A percentile compares a stretch with the other conserved stretches of the same genome.
These are phyloP conservation scores for Penicillium silybi DNA, from an alignment of 495 filamentous ascomycete species.

Conservation along the genomic window DNA sequence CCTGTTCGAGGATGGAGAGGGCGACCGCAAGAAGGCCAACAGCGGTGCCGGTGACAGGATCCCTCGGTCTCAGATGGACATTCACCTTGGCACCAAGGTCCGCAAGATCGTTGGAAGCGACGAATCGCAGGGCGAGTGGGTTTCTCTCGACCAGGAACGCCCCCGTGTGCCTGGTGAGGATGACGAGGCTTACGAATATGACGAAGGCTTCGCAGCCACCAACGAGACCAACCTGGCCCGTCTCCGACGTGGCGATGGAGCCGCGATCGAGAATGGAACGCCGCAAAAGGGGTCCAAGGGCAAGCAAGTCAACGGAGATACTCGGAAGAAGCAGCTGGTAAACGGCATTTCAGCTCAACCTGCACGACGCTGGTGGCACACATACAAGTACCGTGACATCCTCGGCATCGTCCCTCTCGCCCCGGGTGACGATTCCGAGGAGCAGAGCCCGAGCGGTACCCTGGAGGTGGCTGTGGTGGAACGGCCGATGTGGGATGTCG, in stretches of 20 bases:
- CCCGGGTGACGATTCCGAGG: slow-evolving; percentile 16
- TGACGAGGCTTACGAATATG: slow-evolving; percentile 43
- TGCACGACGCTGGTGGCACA: slow-evolving; percentile 61
- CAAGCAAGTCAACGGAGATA: slow-evolving; percentile 7
- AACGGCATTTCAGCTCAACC: slow-evolving; percentile 19
- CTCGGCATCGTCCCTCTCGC: slow-evolving; percentile 77
- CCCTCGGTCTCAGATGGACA: slow-evolving; percentile 49
- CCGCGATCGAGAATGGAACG: slow-evolving; percentile 33
- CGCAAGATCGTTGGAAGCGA: slow-evolving; percentile 41
- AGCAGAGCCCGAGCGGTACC: slow-evolving; percentile 26
- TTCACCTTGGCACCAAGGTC: slow-evolving; percentile 58
- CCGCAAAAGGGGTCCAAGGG: slow-evolving; percentile 25
- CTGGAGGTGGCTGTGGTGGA: slow-evolving; percentile 86
- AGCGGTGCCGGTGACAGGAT: slow-evolving; percentile 61
- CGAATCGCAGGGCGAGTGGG: slow-evolving; percentile 37
- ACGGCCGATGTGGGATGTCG: slow-evolving; percentile 78
- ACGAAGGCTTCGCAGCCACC: slow-evolving; percentile 28
- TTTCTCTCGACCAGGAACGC: slow-evolving; percentile 44
- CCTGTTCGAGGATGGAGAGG: slow-evolving; percentile 29
- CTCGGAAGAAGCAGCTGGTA: slow-evolving; percentile 28
- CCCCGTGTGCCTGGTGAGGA: slow-evolving; percentile 43
- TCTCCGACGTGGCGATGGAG: slow-evolving; percentile 32
- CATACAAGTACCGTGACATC: slow-evolving; percentile 87
- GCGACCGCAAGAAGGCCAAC: slow-evolving; percentile 36
- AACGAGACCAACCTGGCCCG: slow-evolving; percentile 32